phyloP scores from a whole-genome alignment of 257 asterid species.

The Solanum chilense region DNA sequence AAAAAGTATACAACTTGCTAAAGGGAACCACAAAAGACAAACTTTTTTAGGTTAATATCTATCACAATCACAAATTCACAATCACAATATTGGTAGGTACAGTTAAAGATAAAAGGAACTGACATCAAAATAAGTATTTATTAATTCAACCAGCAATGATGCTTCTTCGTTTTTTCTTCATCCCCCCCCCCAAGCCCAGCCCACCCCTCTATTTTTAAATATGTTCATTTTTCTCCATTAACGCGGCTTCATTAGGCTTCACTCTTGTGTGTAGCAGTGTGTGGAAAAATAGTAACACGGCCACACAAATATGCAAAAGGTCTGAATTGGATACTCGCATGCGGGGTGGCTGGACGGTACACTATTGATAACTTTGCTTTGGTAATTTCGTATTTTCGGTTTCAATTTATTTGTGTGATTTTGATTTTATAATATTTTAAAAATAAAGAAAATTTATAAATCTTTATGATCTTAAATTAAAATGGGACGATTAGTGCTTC shows the following conservation, averaged over 20 bases:
- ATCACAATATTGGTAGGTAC: background rate
- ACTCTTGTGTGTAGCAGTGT: background rate
- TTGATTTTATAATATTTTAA: too few species aligned
- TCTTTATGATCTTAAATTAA: too few species aligned
- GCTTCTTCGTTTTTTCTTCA: background rate
- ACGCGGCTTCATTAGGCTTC: background rate
- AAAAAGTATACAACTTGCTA: background rate
- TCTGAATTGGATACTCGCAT: background rate
- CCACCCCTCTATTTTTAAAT: background rate
- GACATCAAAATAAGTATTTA: background rate
- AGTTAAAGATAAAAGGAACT: background rate
- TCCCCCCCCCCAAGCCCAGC: too few species aligned
- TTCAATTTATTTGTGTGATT: too few species aligned
- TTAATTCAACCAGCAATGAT: background rate
- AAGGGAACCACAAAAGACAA: background rate
- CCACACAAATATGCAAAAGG: background rate
- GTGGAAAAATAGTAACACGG: background rate
- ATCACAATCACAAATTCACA: background rate
- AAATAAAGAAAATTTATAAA: too few species aligned
- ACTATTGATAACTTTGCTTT: background rate
- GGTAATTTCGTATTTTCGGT: background rate
- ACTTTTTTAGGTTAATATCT: background rate
- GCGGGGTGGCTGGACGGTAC: background rate
- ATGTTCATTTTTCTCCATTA: background rate
- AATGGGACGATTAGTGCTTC: background rate